A percentile compares a stretch with the other conserved stretches of the same genome.
phyloP scores from a whole-genome alignment of 2,329 filamentous ascomycete genomes.

The Fusarium kyushuense region DNA sequence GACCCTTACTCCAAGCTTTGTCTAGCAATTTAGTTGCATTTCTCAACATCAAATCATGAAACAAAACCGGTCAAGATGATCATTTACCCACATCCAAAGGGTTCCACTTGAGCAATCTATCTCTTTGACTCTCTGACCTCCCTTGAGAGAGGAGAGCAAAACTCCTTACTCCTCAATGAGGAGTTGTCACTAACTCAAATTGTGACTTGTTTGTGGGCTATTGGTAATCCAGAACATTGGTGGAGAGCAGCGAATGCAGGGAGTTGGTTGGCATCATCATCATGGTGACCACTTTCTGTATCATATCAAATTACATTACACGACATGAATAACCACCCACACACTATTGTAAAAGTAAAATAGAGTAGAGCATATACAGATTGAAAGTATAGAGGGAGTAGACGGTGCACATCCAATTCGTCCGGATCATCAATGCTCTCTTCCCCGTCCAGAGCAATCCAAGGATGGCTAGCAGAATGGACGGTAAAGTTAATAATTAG shows the following conservation, averaged over 20 bases:
- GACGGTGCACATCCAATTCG: slow-evolving; percentile 45
- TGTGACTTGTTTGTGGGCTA: slow-evolving; percentile 28
- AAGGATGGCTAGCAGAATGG: not conserved
- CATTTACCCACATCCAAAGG: slow-evolving; percentile 16
- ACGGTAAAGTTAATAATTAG: slow-evolving; percentile 26
- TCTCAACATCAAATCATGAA: slow-evolving; percentile 1
- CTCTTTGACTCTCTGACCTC: slow-evolving; percentile 7
- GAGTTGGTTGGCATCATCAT: slow-evolving; percentile 3
- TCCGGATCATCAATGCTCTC: slow-evolving; percentile 40
- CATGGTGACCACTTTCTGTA: slow-evolving; percentile 18
- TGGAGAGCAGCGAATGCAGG: slow-evolving; percentile 19
- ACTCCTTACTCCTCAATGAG: not conserved
- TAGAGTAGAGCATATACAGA: not conserved
- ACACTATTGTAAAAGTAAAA: not conserved
- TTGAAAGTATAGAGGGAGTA: slow-evolving; percentile 1
- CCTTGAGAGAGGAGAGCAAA: not conserved
- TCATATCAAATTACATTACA: slow-evolving; percentile 20
- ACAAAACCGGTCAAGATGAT: slow-evolving; percentile 16
- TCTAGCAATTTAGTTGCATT: slow-evolving; percentile 19
- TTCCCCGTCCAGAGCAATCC: slow-evolving; percentile 40
- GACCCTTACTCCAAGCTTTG: slow-evolving; percentile 21
- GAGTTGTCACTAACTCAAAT: slow-evolving; percentile 5
- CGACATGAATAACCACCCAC: slow-evolving; percentile 10
- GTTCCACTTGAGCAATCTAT: slow-evolving; percentile 9
- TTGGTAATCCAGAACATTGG: slow-evolving; percentile 11